phyloP scores from a whole-genome alignment of 1,284 basidiomycete genomes.

The Jaminaea rosea region DNA sequence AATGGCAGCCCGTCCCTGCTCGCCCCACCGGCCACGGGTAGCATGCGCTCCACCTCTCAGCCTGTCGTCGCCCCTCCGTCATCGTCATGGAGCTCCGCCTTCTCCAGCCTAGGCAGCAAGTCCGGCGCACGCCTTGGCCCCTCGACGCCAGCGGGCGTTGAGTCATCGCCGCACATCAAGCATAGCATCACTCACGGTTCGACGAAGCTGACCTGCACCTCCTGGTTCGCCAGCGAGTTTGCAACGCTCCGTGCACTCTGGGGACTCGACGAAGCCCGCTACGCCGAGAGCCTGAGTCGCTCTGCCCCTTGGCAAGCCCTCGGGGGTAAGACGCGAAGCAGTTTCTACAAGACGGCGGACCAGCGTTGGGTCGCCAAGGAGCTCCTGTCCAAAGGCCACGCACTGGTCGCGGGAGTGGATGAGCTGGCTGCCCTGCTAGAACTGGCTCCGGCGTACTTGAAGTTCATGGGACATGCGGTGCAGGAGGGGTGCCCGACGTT shows the following conservation, averaged over 20 bases:
- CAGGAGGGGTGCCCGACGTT: slow-evolving; percentile 27
- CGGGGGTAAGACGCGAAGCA: slow-evolving; percentile 33
- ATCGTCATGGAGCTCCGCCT: no score
- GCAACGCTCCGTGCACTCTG: slow-evolving; percentile 27
- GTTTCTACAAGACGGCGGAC: slow-evolving; percentile 34
- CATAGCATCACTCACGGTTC: slow-evolving; percentile 27
- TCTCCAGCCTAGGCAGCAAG: no score
- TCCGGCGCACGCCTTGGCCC: no score
- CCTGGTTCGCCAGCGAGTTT: slow-evolving; percentile 43
- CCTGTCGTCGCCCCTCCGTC: no score
- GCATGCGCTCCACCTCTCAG: no score
- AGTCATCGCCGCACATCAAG: slow-evolving; percentile 35
- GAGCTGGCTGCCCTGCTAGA: slow-evolving; percentile 40
- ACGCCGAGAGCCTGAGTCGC: slow-evolving; percentile 26
- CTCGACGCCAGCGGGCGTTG: no score
- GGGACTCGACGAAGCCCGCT: slow-evolving; percentile 27
- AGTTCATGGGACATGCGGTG: slow-evolving; percentile 10
- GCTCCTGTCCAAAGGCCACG: slow-evolving; percentile 30
- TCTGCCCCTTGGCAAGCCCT: slow-evolving; percentile 20
- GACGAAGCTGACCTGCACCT: slow-evolving; percentile 37
- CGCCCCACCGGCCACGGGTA: no score
- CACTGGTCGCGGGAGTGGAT: slow-evolving; percentile 34
- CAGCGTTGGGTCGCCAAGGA: slow-evolving; percentile 35
- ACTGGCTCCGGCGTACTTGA: slow-evolving; percentile 36
- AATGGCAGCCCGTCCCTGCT: no score